phyloP scores from a whole-genome alignment of 140 eudicot species.

The Oenanthe javanica region DNA sequence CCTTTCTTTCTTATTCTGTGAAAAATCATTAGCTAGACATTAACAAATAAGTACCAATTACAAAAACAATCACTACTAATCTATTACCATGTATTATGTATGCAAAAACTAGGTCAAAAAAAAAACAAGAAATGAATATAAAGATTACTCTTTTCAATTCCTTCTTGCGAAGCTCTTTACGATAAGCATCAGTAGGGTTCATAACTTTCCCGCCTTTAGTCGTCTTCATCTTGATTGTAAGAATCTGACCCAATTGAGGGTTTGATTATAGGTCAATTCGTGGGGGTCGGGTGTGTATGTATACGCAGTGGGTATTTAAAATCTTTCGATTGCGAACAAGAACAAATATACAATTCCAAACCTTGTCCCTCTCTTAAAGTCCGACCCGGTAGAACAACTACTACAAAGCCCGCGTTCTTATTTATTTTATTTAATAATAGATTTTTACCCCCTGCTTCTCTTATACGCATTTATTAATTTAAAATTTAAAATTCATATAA shows the following conservation, averaged over 20 bases:
- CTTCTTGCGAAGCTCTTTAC: conserved; percentile 89
- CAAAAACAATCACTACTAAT: not conserved
- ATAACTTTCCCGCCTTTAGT: conserved; percentile 95
- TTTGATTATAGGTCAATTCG: not conserved
- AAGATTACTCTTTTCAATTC: conserved; percentile 75
- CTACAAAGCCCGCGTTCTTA: too few relatives aligned
- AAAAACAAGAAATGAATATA: not conserved
- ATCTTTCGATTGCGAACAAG: not conserved
- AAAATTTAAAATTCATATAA: too few relatives aligned
- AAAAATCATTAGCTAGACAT: conserved; percentile 1
- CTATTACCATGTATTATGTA: not conserved
- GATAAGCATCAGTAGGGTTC: conserved; percentile 99
- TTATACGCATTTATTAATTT: too few relatives aligned
- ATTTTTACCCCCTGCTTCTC: too few relatives aligned
- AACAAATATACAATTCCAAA: too few relatives aligned
- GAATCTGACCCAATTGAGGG: not conserved
- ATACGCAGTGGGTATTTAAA: not conserved
- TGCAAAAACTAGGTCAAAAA: not conserved
- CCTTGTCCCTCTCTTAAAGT: too few relatives aligned
- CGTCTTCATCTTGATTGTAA: conserved; percentile 53
- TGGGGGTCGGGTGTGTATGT: too few relatives aligned
- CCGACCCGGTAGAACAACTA: not conserved
- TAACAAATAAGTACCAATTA: not conserved
- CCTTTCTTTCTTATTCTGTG: conserved; percentile 94
- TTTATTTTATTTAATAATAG: too few relatives aligned